phyloP scores from a whole-genome alignment of 2,329 filamentous ascomycete genomes.

The Coniochaeta sp. region DNA sequence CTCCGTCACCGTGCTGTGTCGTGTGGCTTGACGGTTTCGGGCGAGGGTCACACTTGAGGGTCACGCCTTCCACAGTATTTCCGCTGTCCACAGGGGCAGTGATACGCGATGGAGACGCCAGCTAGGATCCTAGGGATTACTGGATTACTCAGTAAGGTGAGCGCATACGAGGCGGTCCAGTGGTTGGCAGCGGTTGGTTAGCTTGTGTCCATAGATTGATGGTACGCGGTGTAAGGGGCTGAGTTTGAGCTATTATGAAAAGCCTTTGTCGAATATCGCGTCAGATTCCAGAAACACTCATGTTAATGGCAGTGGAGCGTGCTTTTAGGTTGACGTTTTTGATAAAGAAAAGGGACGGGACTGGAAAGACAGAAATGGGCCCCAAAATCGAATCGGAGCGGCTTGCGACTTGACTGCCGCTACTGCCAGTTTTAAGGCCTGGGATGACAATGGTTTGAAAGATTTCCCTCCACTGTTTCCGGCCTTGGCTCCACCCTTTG shows the following conservation, averaged over 20 bases:
- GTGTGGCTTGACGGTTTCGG: neutral
- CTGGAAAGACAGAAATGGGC: too few relatives aligned
- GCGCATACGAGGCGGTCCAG: neutral
- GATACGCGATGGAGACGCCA: neutral
- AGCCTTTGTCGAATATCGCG: neutral
- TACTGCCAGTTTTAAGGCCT: too few relatives aligned
- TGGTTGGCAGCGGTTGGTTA: neutral
- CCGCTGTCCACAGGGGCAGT: neutral
- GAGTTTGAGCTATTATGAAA: neutral
- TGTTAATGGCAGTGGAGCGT: neutral
- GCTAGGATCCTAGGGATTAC: neutral
- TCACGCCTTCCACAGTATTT: neutral
- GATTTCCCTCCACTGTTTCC: neutral
- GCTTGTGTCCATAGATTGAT: too few relatives aligned
- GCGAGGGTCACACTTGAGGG: neutral
- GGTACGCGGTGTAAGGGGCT: too few relatives aligned
- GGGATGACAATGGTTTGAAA: too few relatives aligned
- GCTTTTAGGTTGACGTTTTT: neutral
- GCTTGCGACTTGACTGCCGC: neutral
- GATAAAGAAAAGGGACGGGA: neutral
- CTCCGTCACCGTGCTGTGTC: neutral
- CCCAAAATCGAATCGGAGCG: neutral
- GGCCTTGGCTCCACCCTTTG: neutral
- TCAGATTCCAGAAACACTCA: neutral
- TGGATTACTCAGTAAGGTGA: too few relatives aligned